Evolutionary conservation across 2,329 filamentous ascomycete species (phyloP).

Genomic region (Zymoseptoria tritici): DNA sequence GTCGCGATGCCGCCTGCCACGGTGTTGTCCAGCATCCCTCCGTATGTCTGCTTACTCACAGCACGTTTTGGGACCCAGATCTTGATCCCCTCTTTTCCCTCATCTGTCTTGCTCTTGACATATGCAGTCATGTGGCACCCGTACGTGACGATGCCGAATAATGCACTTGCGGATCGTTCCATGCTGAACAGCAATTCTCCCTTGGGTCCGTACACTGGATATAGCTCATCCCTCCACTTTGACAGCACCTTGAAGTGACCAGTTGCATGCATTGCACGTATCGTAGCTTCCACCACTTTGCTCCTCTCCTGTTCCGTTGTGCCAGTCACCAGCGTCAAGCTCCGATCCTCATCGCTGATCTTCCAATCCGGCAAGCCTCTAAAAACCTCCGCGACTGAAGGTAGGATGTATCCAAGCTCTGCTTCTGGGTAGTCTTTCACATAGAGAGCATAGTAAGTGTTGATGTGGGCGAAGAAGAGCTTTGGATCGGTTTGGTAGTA

Average conservation of each 20-base stretch:
- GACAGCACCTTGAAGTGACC: constrained; percentile 64
- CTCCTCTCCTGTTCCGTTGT: constrained; percentile 58
- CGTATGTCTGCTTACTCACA: constrained; percentile 74
- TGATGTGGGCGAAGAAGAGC: constrained; percentile 42
- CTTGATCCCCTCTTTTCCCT: constrained; percentile 51
- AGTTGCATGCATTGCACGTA: constrained; percentile 61
- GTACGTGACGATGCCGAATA: constrained; percentile 71
- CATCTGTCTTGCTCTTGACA: constrained; percentile 29
- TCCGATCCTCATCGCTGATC: constrained; percentile 53
- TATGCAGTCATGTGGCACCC: constrained; percentile 75
- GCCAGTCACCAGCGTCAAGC: constrained; percentile 52
- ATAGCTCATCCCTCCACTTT: constrained; percentile 75
- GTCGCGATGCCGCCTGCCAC: constrained; percentile 81
- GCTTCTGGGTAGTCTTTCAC: constrained; percentile 57
- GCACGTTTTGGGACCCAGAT: constrained; percentile 81
- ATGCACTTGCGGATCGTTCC: constrained; percentile 64
- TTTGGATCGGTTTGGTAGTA: constrained; percentile 57
- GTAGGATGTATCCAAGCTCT: constrained; percentile 52
- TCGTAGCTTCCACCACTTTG: constrained; percentile 48
- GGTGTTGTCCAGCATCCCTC: constrained; percentile 89
- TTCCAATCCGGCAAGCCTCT: constrained; percentile 52
- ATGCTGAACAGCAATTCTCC: constrained; percentile 62
- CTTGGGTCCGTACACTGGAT: constrained; percentile 62
- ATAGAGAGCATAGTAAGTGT: constrained; percentile 56
- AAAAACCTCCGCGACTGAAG: constrained; percentile 53